Base-by-base conservation (phyloP, 176 grass and related monocot species). In the Phoenix roebelenii region DNA sequence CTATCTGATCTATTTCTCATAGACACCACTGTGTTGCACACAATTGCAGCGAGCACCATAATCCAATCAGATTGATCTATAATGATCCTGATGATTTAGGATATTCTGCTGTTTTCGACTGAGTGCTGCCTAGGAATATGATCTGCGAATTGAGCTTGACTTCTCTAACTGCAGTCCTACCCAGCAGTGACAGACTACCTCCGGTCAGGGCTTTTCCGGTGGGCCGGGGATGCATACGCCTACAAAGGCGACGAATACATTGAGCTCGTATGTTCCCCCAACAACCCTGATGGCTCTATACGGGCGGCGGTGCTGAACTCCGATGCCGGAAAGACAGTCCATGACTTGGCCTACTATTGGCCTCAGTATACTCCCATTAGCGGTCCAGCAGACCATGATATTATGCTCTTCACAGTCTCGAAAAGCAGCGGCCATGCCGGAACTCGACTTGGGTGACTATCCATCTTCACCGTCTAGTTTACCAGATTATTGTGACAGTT, bases 331-430 rank as follows among this genome's bases (percentile, higher is more conserved):
- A 69, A 73, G 9, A 18, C 59, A 0, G 49, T 97, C 66, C 93
- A 97, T 2, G 93, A 97, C 73, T 86, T 25, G 20, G 20, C 20
- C 20, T 20, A 20, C 20, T 20, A 20, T 20, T 20, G 20, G 20
- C 20, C 20, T 20, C 92, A 96, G 17, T 96, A 96, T 67, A 96
- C 92, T 0, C 67, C 92, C 0, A 88, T 96, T 61, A 83, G 72
- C 14, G 57, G 17, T 0, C 67, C 24, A 0, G 80, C 83, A 0
- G 72, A 77, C 61, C 77, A 90, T 12, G 92, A 90, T 65, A 83
- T 96, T 23, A 90, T 90, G 83, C 83, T 96, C 67, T 96, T 96
- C 72, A 96, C 92, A 6, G 80, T 96, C 5, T 96, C 92, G 3
- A 96, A 96, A 74, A 78, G 74, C 69, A 90, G 86, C 0, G 92